These are phyloP conservation scores for Ogataea kodamae DNA, from an alignment of 805 yeast species.

Conservation along the genomic window DNA sequence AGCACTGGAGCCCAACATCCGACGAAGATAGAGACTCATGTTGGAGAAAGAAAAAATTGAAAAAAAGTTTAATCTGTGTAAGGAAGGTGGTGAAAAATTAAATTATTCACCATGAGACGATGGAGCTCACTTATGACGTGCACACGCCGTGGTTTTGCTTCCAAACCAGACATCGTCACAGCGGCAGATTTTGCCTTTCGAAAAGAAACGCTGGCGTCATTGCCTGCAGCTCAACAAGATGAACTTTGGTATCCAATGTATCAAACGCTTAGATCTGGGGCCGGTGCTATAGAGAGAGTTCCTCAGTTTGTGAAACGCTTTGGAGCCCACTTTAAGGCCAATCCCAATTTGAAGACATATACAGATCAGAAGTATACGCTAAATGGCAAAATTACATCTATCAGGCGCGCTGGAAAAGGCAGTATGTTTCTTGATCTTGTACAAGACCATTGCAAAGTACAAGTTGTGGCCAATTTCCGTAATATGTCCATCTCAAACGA, in stretches of 20 bases:
- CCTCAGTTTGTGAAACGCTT: slow-evolving; percentile 38
- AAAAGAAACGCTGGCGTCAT: slow-evolving; percentile 18
- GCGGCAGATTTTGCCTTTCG: slow-evolving; percentile 35
- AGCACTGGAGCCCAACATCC: slow-evolving; percentile 4
- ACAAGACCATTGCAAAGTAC: slow-evolving; percentile 59
- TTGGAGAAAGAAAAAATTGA: slow-evolving; percentile 12
- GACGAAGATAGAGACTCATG: slow-evolving; percentile 9
- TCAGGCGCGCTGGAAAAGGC: slow-evolving; percentile 66
- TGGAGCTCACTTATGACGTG: too few species aligned
- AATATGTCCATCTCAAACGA: slow-evolving; percentile 40
- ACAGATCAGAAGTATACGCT: slow-evolving; percentile 26
- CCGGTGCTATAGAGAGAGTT: slow-evolving; percentile 30
- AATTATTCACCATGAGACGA: too few species aligned
- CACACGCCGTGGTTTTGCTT: slow-evolving; percentile 1
- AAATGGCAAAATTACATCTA: slow-evolving; percentile 56
- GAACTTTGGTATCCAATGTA: slow-evolving; percentile 26
- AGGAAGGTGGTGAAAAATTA: not conserved
- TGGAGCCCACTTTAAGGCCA: slow-evolving; percentile 20
- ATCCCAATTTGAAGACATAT: slow-evolving; percentile 22
- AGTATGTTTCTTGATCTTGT: slow-evolving; percentile 64
- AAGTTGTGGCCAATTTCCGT: slow-evolving; percentile 57
- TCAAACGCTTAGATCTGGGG: slow-evolving; percentile 6
- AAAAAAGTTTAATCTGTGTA: slow-evolving; percentile 1
- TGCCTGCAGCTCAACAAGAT: slow-evolving; percentile 21
- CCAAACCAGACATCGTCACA: slow-evolving; percentile 17